Conservation (phyloP, 75 land plant species). For the Ceratopteris richardii region DNA sequence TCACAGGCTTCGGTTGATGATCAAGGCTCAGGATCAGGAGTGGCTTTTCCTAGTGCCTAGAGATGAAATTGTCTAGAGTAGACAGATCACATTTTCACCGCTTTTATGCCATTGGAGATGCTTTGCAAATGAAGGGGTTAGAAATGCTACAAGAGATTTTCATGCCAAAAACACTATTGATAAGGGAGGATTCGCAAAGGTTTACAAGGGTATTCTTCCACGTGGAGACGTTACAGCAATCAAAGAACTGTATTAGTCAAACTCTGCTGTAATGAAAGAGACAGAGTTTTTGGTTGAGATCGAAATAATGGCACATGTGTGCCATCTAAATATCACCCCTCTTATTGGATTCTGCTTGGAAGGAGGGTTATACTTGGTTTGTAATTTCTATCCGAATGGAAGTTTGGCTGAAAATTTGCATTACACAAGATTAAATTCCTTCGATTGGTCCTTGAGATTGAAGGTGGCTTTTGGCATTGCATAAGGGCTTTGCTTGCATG, state of each 20-base stretch:
- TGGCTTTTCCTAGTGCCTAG: background rate
- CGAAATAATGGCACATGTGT: constrained; percentile 72
- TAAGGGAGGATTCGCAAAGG: constrained; percentile 74
- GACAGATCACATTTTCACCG: background rate
- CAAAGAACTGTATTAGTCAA: constrained; percentile 58
- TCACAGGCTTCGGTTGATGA: background rate
- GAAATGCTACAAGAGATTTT: constrained; percentile 7
- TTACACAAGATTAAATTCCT: constrained; percentile 7
- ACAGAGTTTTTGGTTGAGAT: constrained; percentile 66
- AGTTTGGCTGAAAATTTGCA: constrained; percentile 58
- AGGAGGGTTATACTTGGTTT: constrained; percentile 62
- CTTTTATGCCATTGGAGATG: constrained; percentile 1
- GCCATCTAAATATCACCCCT: constrained; percentile 66
- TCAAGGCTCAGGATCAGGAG: background rate
- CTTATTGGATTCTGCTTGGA: constrained; percentile 81
- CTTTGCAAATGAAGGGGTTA: constrained; percentile 3
- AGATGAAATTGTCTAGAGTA: too few species aligned
- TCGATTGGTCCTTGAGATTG: constrained; percentile 24
- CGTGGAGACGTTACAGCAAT: constrained; percentile 61
- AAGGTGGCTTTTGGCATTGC: constrained; percentile 34
- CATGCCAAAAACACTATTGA: constrained; percentile 67
- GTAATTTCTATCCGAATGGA: constrained; percentile 66
- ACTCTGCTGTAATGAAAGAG: constrained; percentile 49
- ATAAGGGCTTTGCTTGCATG: constrained; percentile 29
- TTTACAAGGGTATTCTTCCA: constrained; percentile 55